These are phyloP conservation scores for Marasmius oreades DNA, from an alignment of 1,284 basidiomycete genomes.

Conservation along the genomic window DNA sequence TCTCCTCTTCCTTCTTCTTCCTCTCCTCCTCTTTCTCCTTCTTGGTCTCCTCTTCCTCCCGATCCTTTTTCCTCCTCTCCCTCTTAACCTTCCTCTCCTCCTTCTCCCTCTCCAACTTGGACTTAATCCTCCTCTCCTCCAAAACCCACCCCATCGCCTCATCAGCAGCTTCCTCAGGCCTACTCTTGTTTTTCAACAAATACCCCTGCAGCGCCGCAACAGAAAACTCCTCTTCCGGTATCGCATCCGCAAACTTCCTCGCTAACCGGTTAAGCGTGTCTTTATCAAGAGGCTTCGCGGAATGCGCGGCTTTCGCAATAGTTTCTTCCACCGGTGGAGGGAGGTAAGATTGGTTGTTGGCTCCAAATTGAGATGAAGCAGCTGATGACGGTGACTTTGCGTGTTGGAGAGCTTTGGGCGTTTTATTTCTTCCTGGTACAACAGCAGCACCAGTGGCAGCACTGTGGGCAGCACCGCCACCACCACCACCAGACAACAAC, in stretches of 20 bases:
- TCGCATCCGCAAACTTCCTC: conserved; percentile 67
- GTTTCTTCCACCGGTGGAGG: conserved; percentile 63
- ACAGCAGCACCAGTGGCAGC: conserved; percentile 6
- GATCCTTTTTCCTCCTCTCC: conserved; percentile 42
- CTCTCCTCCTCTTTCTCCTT: conserved; percentile 25
- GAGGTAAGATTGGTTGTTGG: conserved; percentile 58
- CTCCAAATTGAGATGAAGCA: conserved; percentile 35
- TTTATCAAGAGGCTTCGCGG: conserved; percentile 60
- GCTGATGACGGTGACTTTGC: conserved; percentile 14
- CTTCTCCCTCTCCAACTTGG: conserved; percentile 61
- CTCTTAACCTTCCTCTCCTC: conserved; percentile 40
- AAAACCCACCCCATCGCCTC: conserved; percentile 67
- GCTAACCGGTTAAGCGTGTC: conserved; percentile 61
- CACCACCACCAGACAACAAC: conserved; percentile 5
- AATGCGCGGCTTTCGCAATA: conserved; percentile 52
- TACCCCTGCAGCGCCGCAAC: conserved; percentile 86
- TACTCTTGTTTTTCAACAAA: conserved; percentile 75
- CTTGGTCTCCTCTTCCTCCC: conserved; percentile 34
- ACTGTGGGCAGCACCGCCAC: conserved; percentile 5
- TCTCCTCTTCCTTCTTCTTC: conserved; percentile 28
- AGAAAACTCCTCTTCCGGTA: conserved; percentile 79
- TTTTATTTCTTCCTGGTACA: background rate
- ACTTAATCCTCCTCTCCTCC: conserved; percentile 64
- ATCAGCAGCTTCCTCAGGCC: conserved; percentile 66
- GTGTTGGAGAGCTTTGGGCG: conserved; percentile 16